Evolutionary conservation across 768 basidiomycete species (phyloP), one percentile per base, ranked within the genome.

Genomic region (Rhodotorula taiwanensis): DNA sequence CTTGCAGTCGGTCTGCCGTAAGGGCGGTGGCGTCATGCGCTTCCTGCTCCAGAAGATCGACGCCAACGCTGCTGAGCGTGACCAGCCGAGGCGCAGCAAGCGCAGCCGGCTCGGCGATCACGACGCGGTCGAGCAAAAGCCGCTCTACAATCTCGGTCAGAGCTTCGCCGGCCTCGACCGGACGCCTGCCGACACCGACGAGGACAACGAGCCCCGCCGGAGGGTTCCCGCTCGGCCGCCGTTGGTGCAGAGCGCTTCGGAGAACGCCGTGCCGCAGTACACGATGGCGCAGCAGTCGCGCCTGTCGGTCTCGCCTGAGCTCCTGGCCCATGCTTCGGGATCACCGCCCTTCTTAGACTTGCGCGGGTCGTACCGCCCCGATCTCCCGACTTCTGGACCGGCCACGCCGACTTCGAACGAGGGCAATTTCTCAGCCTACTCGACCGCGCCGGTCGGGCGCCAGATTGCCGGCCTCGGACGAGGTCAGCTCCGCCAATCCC

Each of bases 1-100:
- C 13, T 18, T 13, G 8, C 49, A 58, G 57, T 42, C 49, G 10
- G 41, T 58, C 41, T 58, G 48, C 36, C 57, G 57, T 49, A 58
- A 43, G 15, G 51, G 31, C 5, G 3, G 30, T 13, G 25, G 39
- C 41, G 53, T 64, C 10, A 28, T 64, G 21, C 36, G 52, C 13
- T 64, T 64, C 47, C 31, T 65, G 18, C 52, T 33, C 49, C 8
- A n/a, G 13, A 54, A 60, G 34, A 36, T 60, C 52, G 56, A 45
- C 57, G 49, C 50, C 8, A 49, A 58, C 11, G 41, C 52, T 9
- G 21, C 41, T 2, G 6, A 39, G 5, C 1, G 25, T 4, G 4
- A 21, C 2, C 41, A 34, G 1, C 36, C 39, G 20, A 33, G 48
- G n/a, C 48, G 31, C 3, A 58, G 58, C 14, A 65, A 65, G 49